Percentiles rank a stretch among this genome's conserved stretches.
These are phyloP conservation scores for Agmasoma carcini DNA, from an alignment of 371 early-diverging fungal species.

Conservation along the genomic window DNA sequence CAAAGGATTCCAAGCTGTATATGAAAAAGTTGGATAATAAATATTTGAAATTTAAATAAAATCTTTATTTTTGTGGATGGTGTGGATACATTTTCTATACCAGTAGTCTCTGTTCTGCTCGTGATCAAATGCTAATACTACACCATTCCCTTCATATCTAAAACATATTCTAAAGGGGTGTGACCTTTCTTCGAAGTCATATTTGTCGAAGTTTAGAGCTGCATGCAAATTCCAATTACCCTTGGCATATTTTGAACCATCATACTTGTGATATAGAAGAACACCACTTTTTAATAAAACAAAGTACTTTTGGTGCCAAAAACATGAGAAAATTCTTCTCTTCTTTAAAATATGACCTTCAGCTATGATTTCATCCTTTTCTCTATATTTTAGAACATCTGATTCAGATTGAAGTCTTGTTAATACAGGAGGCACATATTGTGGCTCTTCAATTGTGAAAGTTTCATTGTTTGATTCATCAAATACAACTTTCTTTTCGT, in stretches of 20 bases:
- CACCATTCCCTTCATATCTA: background rate
- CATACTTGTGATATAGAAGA: conserved; percentile 32
- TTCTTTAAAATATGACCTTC: conserved; percentile 42
- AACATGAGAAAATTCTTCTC: conserved; percentile 40
- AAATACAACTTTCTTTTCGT: no score
- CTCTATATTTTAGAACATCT: conserved; percentile 32
- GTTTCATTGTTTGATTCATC: no score
- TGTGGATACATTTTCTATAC: no score
- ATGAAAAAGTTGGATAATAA: no score
- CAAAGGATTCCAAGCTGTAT: conserved; percentile 21
- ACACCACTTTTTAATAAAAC: conserved; percentile 36
- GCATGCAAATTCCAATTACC: conserved; percentile 34
- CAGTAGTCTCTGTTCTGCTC: conserved; percentile 36
- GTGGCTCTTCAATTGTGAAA: no score
- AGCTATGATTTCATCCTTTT: conserved; percentile 9
- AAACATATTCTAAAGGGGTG: conserved; percentile 34
- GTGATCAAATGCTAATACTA: conserved; percentile 35
- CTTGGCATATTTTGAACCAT: conserved; percentile 30
- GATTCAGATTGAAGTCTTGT: background rate
- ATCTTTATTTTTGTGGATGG: no score
- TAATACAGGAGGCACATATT: conserved; percentile 7
- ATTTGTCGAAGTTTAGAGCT: background rate
- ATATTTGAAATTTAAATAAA: no score
- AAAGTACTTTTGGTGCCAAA: conserved; percentile 48
- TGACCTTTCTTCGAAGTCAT: background rate